These are phyloP conservation scores for Fusarium anguioides DNA, from an alignment of 2,329 filamentous ascomycete genomes.

Conservation along the genomic window DNA sequence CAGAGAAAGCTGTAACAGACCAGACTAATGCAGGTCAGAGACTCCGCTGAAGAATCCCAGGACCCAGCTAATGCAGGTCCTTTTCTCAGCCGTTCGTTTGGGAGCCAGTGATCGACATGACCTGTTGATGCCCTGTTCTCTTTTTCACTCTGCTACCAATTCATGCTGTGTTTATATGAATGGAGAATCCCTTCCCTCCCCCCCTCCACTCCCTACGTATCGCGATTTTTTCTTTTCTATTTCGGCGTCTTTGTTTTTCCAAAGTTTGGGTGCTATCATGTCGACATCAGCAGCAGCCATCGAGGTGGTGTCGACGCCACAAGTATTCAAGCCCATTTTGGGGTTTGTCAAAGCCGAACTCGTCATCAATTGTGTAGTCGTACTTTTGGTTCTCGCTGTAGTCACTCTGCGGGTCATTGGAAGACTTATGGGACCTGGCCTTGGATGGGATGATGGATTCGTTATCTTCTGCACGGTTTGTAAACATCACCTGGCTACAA, in stretches of 20 bases:
- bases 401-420: constrained; percentile 45
- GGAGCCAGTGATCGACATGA: constrained; percentile 24
- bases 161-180: constrained; percentile 18
- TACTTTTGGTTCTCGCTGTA: constrained; percentile 45
- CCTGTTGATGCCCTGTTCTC: not conserved
- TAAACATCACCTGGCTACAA: not conserved
- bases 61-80: constrained; percentile 25
- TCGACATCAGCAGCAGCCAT: constrained; percentile 1
- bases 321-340: constrained; percentile 27
- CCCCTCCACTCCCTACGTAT: not conserved
- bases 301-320: constrained; percentile 27
- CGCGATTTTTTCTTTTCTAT: not conserved
- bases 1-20: not conserved
- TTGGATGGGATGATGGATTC: constrained; percentile 50
- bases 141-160: too few species aligned
- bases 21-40: not conserved
- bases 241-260: constrained; percentile 15
- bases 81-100: not conserved
- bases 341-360: constrained; percentile 46
- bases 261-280: too few species aligned
- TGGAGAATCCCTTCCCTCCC: not conserved
- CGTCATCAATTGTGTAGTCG: constrained; percentile 47
- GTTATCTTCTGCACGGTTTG: constrained; percentile 45
- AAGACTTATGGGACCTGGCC: constrained; percentile 47
- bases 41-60: not conserved